Percentiles rank a stretch among this genome's conserved stretches.
These are phyloP conservation scores for Hansenula lynferdii DNA, from an alignment of 1,139 yeast genomes.

Conservation along the genomic window DNA sequence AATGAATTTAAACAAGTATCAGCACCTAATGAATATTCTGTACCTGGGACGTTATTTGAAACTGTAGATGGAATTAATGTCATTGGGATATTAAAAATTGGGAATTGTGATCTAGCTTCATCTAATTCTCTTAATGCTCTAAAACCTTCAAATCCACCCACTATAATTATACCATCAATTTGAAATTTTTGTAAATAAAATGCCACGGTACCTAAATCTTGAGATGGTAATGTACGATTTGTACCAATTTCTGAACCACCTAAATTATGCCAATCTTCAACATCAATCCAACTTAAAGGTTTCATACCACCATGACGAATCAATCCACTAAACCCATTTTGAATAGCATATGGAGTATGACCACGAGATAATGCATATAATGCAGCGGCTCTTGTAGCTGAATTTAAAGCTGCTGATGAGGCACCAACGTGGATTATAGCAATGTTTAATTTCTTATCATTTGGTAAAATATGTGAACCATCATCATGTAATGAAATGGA, in stretches of 20 bases:
- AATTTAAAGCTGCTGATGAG: constrained; percentile 77
- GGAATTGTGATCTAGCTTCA: constrained; percentile 57
- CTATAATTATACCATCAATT: constrained; percentile 68
- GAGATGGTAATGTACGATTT: constrained; percentile 65
- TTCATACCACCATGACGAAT: constrained; percentile 70
- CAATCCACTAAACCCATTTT: constrained; percentile 73
- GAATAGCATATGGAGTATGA: constrained; percentile 67
- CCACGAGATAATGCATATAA: constrained; percentile 73
- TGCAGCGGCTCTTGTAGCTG: constrained; percentile 73
- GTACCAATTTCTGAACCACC: constrained; percentile 88
- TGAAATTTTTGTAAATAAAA: constrained; percentile 69
- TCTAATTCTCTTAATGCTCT: constrained; percentile 64
- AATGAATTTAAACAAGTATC: constrained; percentile 76
- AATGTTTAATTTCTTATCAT: constrained; percentile 51
- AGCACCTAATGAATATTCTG: constrained; percentile 73
- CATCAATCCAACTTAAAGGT: constrained; percentile 60
- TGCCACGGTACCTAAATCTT: constrained; percentile 70
- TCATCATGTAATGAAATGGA: constrained; percentile 68
- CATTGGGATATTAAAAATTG: constrained; percentile 73
- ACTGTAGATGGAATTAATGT: constrained; percentile 78
- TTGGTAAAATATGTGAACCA: constrained; percentile 49
- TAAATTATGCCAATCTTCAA: constrained; percentile 66
- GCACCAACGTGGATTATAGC: constrained; percentile 81
- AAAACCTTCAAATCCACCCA: constrained; percentile 83
- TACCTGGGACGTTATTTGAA: constrained; percentile 81